phyloP scores from a whole-genome alignment of 495 filamentous ascomycete species.

The Geopyxis carbonaria region DNA sequence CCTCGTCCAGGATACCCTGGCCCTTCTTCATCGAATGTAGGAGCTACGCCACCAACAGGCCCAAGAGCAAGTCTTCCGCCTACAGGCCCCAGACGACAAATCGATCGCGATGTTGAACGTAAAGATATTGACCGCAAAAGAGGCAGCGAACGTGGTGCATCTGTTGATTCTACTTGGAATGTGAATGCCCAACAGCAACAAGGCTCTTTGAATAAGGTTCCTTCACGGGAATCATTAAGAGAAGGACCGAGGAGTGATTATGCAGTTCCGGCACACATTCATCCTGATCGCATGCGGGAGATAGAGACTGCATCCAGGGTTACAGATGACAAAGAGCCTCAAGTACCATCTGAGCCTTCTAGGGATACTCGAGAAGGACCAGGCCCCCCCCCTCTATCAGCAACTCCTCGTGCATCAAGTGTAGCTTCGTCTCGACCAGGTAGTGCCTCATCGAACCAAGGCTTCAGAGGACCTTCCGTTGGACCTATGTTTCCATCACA shows the following conservation, averaged over 20 bases:
- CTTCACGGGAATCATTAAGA: conserved; percentile 6
- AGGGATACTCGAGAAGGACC: conserved; percentile 2
- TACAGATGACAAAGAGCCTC: conserved; percentile 11
- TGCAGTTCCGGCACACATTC: conserved; percentile 8
- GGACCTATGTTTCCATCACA: conserved; percentile 9
- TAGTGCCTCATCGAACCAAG: conserved; percentile 16
- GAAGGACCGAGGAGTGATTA: conserved; percentile 5
- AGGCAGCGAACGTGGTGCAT: conserved; percentile 13
- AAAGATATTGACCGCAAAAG: conserved; percentile 19
- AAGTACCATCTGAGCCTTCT: not conserved
- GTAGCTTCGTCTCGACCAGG: conserved; percentile 14
- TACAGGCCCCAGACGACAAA: conserved; percentile 16
- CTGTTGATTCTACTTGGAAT: conserved; percentile 16
- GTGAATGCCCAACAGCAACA: conserved; percentile 2
- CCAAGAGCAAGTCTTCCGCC: conserved; percentile 18
- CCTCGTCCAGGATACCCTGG: conserved; percentile 10
- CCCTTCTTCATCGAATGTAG: conserved; percentile 1
- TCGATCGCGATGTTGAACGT: conserved; percentile 11
- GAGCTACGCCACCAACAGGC: conserved; percentile 17
- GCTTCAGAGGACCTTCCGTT: conserved; percentile 15
- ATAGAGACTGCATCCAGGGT: conserved; percentile 20
- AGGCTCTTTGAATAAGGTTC: conserved; percentile 5
- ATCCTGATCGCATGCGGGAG: conserved; percentile 21
- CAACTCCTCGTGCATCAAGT: conserved; percentile 11
- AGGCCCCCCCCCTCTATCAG: conserved; percentile 4